A percentile compares a stretch with the other conserved stretches of the same genome.
These are phyloP conservation scores for Prunus armeniaca DNA, from an alignment of 306 rosid genomes.

Conservation along the genomic window DNA sequence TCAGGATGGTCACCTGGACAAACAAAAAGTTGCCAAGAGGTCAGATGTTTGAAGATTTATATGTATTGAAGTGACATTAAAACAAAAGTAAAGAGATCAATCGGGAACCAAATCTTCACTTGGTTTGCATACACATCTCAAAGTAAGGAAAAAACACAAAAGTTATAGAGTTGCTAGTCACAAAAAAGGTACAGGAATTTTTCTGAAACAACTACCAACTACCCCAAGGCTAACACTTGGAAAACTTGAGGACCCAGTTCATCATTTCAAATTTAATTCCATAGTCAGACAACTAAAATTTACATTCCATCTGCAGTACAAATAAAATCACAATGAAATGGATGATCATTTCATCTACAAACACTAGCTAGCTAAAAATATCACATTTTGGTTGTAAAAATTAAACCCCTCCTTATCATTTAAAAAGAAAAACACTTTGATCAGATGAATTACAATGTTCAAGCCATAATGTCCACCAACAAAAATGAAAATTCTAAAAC, in stretches of 20 bases:
- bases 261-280: no score
- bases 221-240: no score
- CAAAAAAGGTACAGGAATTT: no score
- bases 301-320: not conserved
- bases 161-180: not conserved
- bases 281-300: no score
- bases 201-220: no score
- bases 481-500: no score
- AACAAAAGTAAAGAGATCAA: no score
- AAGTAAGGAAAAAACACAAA: not conserved
- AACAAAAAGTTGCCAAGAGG: not conserved
- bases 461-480: not conserved
- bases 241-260: no score
- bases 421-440: not conserved
- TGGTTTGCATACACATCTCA: not conserved
- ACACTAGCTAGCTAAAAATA: not conserved
- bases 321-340: not conserved
- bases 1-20: constrained; percentile 81
- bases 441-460: not conserved
- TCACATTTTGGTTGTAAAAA: not conserved
- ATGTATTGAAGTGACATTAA: not conserved
- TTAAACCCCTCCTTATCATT: not conserved
- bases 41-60: not conserved
- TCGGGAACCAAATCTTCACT: not conserved
- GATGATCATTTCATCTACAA: constrained; percentile 1